Percentiles rank a stretch among this genome's conserved stretches.
Evolutionary conservation across 129 eudicot genomes (phyloP).

Genomic region (Calendula officinalis): DNA sequence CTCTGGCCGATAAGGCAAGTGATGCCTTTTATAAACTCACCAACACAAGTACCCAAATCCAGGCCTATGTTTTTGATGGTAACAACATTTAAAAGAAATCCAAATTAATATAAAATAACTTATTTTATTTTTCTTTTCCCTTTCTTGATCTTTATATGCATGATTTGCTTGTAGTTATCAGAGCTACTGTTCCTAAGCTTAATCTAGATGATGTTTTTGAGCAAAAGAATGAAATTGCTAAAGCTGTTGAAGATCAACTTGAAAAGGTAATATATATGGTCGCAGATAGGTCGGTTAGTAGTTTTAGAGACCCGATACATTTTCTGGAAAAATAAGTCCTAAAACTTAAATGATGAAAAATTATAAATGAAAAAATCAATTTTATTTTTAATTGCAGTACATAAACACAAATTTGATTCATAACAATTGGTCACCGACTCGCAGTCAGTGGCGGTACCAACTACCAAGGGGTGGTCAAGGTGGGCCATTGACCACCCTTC

Average conservation of each 20-base stretch:
- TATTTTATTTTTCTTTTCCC: background rate
- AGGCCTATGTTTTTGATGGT: conserved; percentile 96
- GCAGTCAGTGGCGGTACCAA: too few species aligned
- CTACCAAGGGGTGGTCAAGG: too few species aligned
- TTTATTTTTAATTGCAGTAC: too few species aligned
- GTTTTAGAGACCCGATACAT: too few species aligned
- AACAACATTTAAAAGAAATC: background rate
- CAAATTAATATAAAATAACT: background rate
- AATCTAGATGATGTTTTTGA: conserved; percentile 77
- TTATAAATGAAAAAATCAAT: too few species aligned
- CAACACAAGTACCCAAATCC: conserved; percentile 80
- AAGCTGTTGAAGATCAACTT: conserved; percentile 83
- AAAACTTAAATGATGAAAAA: too few species aligned
- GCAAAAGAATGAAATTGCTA: conserved; percentile 92
- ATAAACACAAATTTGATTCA: background rate
- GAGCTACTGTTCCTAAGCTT: conserved; percentile 87
- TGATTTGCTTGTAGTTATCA: conserved; percentile 51
- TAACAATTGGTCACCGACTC: too few species aligned
- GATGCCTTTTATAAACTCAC: conserved; percentile 85
- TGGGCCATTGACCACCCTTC: too few species aligned
- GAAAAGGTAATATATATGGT: conserved; percentile 51
- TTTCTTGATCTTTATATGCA: background rate
- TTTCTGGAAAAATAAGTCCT: too few species aligned
- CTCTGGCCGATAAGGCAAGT: conserved; percentile 71
- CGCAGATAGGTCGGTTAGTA: background rate